Base-by-base conservation (phyloP, 805 yeast genomes). In the Ogataea minuta region DNA sequence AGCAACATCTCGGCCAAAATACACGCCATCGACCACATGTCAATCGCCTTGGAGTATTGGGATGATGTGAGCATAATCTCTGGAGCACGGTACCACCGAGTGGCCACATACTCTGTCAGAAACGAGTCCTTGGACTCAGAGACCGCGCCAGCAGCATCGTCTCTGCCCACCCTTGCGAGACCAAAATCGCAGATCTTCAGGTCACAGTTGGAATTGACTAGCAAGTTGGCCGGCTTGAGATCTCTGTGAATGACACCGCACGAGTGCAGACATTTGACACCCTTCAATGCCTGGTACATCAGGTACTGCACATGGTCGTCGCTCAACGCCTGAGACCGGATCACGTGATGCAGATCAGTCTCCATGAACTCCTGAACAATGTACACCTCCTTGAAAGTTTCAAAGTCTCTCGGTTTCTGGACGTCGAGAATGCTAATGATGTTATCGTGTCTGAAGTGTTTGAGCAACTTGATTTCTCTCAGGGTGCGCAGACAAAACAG, bases 21-120 rank as follows among this genome's bases (percentile, higher is more conserved):
- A 55, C 91, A 84, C 0, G 91, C 93, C 28, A 82, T 79, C 0
- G 88, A 79, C 93, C 93, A 84, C 11, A 84, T 69, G 55, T 84
- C 93, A 44, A 84, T 81, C 0, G 89, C 86, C 7, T 82, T 77
- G 2, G 90, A 75, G 49, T 84, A 84, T 52, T 80, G 81, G 28
- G 84, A 79, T 44, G 76, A 71, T 1, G 86, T 77, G 19, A 84
- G 62, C 91, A 84, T 84, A 41, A 84, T 81, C 58, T 84, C 93
- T 0, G 91, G 91, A 0, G 91, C 91, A 37, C 93, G 65, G 57
- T 84, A 84, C 91, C 91, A 84, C 51, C 93, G 67, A 7, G 93
- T 84, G 3, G 91, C 91, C 3, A 84, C 93, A 49, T 84, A 84
- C 56, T 84, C 91, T 0, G 91, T 84, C 66, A 84, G 67, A 47